A percentile compares a stretch with the other conserved stretches of the same genome.
Conservation (phyloP, 192 early-diverging fungal genomes). For the Backusella mclennaniae region DNA sequence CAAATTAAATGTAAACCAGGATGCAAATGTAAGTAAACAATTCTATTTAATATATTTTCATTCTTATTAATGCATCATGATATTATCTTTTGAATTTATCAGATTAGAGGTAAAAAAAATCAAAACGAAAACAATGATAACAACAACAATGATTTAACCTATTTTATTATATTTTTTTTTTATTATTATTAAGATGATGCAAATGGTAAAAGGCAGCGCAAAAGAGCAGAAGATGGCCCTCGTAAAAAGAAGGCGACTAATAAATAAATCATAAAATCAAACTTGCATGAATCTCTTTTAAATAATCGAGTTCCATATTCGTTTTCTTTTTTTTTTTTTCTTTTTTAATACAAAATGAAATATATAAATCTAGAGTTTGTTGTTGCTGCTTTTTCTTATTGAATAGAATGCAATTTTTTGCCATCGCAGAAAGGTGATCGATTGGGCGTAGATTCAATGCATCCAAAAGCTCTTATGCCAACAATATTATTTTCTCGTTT, state of each 20-base stretch:
- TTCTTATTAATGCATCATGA: background rate
- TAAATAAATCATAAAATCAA: background rate
- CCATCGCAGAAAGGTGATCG: background rate
- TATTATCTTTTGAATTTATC: background rate
- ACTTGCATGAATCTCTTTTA: background rate
- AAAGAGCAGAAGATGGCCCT: conserved; percentile 20
- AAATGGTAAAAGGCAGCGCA: conserved; percentile 21
- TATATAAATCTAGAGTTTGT: background rate
- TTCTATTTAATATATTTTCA: background rate
- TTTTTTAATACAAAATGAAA: background rate
- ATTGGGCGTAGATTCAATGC: background rate
- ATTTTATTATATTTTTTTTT: background rate
- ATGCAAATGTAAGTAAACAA: background rate
- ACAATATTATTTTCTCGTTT: background rate
- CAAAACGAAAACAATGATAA: background rate
- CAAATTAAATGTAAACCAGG: background rate
- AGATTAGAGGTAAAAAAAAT: conserved; percentile 2
- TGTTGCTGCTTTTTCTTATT: background rate
- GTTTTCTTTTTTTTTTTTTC: background rate
- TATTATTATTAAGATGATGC: conserved; percentile 14
- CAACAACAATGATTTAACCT: background rate
- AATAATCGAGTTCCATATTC: no score
- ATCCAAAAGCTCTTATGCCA: background rate
- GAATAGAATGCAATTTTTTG: background rate
- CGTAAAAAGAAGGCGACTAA: conserved; percentile 15